Evolutionary conservation across 345 rosid genomes (phyloP).

Genomic region (Lepidium didymum): DNA sequence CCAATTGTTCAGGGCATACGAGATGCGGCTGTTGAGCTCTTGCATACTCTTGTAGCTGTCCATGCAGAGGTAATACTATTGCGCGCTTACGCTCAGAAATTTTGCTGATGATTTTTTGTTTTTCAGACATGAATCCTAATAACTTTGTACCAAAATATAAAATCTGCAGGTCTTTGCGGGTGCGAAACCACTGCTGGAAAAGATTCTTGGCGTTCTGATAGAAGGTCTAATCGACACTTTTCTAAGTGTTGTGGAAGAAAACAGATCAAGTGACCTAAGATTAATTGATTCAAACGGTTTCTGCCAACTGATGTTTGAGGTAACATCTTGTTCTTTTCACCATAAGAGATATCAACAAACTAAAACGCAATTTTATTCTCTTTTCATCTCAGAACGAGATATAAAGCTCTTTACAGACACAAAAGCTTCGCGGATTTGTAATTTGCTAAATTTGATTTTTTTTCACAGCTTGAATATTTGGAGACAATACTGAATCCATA

Average conservation of each 20-base stretch:
- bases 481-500: constrained; percentile 76
- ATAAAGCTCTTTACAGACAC: not conserved
- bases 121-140: not conserved
- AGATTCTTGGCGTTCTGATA: constrained; percentile 84
- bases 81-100: not conserved
- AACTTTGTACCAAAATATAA: not conserved
- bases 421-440: not conserved
- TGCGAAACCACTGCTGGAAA: constrained; percentile 87
- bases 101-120: not conserved
- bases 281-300: constrained; percentile 88
- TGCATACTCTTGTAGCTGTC: constrained; percentile 88
- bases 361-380: not conserved
- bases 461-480: constrained; percentile 75
- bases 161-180: constrained; percentile 85
- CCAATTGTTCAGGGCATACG: constrained; percentile 67
- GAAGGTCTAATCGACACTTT: constrained; percentile 95
- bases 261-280: constrained; percentile 51
- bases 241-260: constrained; percentile 73
- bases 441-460: not conserved
- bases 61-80: constrained; percentile 75
- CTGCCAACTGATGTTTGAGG: constrained; percentile 99
- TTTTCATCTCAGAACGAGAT: not conserved
- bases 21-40: constrained; percentile 87
- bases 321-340: constrained; percentile 17
- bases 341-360: not conserved